Conservation (phyloP, 306 rosid species). For the Crataegus laevigata region DNA sequence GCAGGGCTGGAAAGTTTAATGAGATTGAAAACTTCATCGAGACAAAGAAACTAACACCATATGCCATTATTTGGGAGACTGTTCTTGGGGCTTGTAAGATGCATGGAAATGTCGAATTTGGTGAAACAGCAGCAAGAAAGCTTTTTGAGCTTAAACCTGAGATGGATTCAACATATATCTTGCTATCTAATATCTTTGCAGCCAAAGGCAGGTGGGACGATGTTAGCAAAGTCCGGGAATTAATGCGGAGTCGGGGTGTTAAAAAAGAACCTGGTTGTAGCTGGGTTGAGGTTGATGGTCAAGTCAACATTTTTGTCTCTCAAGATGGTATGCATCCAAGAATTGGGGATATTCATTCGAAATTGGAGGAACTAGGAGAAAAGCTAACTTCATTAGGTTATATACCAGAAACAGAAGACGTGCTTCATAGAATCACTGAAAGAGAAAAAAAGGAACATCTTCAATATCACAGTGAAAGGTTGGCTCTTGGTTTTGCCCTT, state of each 20-base stretch:
- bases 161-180: slow-evolving; percentile 26
- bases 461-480: slow-evolving; percentile 27
- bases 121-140: slow-evolving; percentile 30
- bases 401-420: slow-evolving; percentile 20
- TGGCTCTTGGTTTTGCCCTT: slow-evolving; percentile 31
- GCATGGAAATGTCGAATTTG: slow-evolving; percentile 26
- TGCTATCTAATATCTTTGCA: slow-evolving; percentile 36
- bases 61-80: slow-evolving; percentile 36
- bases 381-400: slow-evolving; percentile 6
- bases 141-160: slow-evolving; percentile 35
- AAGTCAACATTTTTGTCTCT: slow-evolving; percentile 29
- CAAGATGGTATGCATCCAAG: slow-evolving; percentile 32
- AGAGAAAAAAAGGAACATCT: slow-evolving; percentile 22
- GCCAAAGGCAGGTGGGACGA: slow-evolving; percentile 31
- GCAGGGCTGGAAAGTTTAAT: slow-evolving; percentile 30
- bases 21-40: slow-evolving; percentile 31
- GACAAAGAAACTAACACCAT: slow-evolving; percentile 20
- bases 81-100: slow-evolving; percentile 35
- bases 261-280: slow-evolving; percentile 44
- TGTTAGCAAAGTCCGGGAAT: slow-evolving; percentile 24
- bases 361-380: slow-evolving; percentile 25
- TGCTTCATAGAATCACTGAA: slow-evolving; percentile 24
- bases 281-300: slow-evolving; percentile 32
- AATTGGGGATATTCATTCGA: slow-evolving; percentile 20
- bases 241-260: slow-evolving; percentile 29